Conservation (phyloP, 805 yeast genomes). For the Myxozyma nipponensis region DNA sequence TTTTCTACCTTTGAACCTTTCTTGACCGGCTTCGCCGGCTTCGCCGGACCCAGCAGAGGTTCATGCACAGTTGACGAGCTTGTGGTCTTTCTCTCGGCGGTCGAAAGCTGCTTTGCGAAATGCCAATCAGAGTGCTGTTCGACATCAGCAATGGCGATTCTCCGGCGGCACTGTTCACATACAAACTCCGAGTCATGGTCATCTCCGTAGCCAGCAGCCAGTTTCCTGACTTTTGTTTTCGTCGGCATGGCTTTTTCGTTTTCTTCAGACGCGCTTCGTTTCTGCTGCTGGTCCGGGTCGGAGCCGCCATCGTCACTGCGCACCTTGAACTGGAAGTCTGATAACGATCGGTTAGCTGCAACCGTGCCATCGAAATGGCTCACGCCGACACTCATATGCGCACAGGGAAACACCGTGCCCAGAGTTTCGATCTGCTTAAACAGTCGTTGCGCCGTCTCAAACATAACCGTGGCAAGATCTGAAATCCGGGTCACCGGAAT, state of each 20-base stretch:
- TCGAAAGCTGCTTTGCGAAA: constrained; percentile 35
- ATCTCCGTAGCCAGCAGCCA: neutral
- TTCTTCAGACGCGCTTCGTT: neutral
- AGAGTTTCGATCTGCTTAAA: constrained; percentile 19
- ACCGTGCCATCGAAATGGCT: constrained; percentile 15
- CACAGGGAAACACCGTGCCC: constrained; percentile 16
- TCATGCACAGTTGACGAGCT: constrained; percentile 6
- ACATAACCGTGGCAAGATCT: constrained; percentile 9
- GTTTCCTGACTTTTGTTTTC: neutral
- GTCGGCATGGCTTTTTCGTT: neutral
- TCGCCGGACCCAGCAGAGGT: neutral
- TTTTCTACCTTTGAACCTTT: neutral
- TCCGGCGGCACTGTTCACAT: constrained; percentile 35
- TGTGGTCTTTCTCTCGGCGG: too few species aligned
- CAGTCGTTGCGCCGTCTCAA: constrained; percentile 29
- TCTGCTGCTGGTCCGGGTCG: neutral
- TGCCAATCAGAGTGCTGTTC: constrained; percentile 44
- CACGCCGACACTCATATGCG: constrained; percentile 12
- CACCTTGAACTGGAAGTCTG: neutral
- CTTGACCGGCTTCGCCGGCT: neutral
- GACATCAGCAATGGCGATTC: constrained; percentile 20
- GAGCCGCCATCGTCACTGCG: neutral
- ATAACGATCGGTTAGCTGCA: constrained; percentile 6
- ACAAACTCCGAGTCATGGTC: neutral
- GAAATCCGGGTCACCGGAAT: constrained; percentile 17